phyloP scores from a whole-genome alignment of 2,329 filamentous ascomycete species.

The Plectosphaerella cucumerina region DNA sequence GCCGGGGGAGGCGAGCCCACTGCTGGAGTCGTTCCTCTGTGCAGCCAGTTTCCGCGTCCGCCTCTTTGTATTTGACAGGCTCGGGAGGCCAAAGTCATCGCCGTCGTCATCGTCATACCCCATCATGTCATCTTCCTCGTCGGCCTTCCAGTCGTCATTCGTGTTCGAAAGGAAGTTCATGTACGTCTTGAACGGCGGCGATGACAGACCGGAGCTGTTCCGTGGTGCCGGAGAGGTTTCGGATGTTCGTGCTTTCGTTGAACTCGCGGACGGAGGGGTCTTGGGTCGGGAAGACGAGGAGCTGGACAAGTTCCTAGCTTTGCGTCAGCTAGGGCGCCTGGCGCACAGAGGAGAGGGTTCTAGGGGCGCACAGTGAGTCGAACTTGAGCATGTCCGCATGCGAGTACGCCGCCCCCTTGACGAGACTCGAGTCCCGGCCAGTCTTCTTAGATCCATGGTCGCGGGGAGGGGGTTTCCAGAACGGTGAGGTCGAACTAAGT shows the following conservation, averaged over 20 bases:
- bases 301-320: conserved; percentile 53
- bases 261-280: conserved; percentile 66
- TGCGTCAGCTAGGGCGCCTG: too few species aligned
- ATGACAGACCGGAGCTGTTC: conserved; percentile 47
- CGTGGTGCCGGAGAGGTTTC: conserved; percentile 52
- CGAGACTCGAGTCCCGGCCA: conserved; percentile 61
- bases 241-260: conserved; percentile 46
- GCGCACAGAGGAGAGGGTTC: conserved; percentile 6
- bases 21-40: conserved; percentile 27
- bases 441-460: conserved; percentile 48
- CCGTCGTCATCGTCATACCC: conserved; percentile 83
- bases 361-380: conserved; percentile 62
- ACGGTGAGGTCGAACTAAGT: conserved; percentile 76
- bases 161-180: conserved; percentile 77
- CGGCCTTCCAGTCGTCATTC: conserved; percentile 76
- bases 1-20: conserved; percentile 25
- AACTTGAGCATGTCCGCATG: conserved; percentile 93
- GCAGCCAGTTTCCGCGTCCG: conserved; percentile 54
- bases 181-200: conserved; percentile 69
- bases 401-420: conserved; percentile 93
- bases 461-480: conserved; percentile 68
- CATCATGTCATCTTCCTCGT: conserved; percentile 70
- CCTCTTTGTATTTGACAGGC: conserved; percentile 84
- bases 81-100: conserved; percentile 93
- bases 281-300: conserved; percentile 60